Conservation (phyloP, 2,329 filamentous ascomycete genomes). For the Metarhizium sp. region DNA sequence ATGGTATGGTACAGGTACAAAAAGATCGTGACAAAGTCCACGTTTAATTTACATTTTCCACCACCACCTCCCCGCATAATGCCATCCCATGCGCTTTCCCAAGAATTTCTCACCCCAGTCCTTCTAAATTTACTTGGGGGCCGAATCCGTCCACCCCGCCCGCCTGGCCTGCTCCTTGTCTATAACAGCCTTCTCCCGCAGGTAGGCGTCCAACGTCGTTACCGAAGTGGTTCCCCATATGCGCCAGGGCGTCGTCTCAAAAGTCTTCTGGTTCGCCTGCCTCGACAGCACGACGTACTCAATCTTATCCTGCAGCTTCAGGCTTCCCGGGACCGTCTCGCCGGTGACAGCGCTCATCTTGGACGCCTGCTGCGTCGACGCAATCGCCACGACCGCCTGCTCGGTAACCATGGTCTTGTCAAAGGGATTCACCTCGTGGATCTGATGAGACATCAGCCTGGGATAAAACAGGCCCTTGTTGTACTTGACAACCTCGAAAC, state of each 20-base stretch:
- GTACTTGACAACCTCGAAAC: constrained; percentile 48
- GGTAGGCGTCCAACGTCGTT: constrained; percentile 35
- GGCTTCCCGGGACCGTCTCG: constrained; percentile 33
- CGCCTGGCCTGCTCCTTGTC: constrained; percentile 23
- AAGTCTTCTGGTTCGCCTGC: constrained; percentile 34
- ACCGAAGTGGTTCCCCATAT: constrained; percentile 55
- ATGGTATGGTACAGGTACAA: constrained; percentile 2
- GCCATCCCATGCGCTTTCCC: not conserved
- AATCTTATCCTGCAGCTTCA: constrained; percentile 42
- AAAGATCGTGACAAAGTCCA: not conserved
- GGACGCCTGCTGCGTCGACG: constrained; percentile 44
- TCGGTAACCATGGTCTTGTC: constrained; percentile 29
- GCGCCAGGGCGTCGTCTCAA: constrained; percentile 44
- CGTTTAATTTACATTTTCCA: not conserved
- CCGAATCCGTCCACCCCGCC: constrained; percentile 20
- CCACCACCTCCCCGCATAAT: not conserved
- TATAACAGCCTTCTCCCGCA: constrained; percentile 25
- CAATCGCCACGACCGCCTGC: constrained; percentile 51
- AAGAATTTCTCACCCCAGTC: not conserved
- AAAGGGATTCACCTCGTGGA: constrained; percentile 35
- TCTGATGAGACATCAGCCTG: constrained; percentile 45
- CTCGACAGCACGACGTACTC: constrained; percentile 58
- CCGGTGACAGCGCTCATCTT: constrained; percentile 29
- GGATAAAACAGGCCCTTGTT: constrained; percentile 31
- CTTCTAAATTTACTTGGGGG: not conserved